These are phyloP conservation scores for Nannochloropsis gaditana DNA, from an alignment of 108 stramenopile genomes.

Conservation along the genomic window DNA sequence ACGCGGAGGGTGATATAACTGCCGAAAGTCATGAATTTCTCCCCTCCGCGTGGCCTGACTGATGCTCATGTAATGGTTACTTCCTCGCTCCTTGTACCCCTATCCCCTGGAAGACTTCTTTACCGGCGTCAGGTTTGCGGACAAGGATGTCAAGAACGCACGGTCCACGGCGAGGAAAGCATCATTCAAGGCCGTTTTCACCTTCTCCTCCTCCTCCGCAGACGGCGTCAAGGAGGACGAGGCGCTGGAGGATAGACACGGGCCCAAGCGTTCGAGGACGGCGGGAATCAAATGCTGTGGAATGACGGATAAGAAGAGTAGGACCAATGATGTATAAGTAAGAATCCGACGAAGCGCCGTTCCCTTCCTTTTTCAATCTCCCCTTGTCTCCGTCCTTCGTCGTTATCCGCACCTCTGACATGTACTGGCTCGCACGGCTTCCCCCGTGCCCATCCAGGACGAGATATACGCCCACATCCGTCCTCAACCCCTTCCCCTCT, in stretches of 20 bases:
- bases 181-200: background rate
- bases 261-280: conserved; percentile 2
- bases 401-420: background rate
- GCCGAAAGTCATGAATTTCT: too few species aligned
- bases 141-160: background rate
- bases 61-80: background rate
- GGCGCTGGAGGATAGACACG: background rate
- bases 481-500: background rate
- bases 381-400: background rate
- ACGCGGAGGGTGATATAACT: conserved; percentile 13
- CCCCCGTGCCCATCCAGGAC: conserved; percentile 48
- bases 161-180: background rate
- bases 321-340: conserved; percentile 28
- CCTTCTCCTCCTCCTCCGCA: background rate
- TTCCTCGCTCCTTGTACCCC: background rate
- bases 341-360: background rate
- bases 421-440: conserved; percentile 36
- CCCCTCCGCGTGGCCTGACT: too few species aligned
- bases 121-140: background rate
- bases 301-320: conserved; percentile 29
- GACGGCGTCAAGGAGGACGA: background rate
- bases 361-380: background rate
- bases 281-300: conserved; percentile 28
- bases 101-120: background rate
- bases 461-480: conserved; percentile 38